These are phyloP conservation scores for Pisolithus tinctorius DNA, from an alignment of 768 basidiomycete species.

Conservation along the genomic window DNA sequence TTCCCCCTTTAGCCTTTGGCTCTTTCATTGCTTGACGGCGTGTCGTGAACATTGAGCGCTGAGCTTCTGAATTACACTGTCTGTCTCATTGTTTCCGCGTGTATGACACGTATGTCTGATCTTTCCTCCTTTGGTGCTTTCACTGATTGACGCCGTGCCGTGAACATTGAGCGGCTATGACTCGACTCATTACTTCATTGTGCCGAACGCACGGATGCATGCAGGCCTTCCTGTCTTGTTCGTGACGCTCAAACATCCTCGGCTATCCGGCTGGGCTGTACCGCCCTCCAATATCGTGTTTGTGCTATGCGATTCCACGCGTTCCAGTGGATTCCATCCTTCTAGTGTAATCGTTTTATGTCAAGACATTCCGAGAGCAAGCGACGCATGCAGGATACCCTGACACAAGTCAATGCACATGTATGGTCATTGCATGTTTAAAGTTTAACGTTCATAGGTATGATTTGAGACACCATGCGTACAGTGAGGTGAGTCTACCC, in stretches of 20 bases:
- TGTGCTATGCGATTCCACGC: slow-evolving; percentile 68
- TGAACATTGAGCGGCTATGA: too few species aligned
- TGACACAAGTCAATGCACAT: slow-evolving; percentile 92
- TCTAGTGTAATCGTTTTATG: slow-evolving; percentile 80
- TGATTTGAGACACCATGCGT: slow-evolving; percentile 90
- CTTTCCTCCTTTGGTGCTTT: neutral
- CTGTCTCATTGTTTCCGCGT: too few species aligned
- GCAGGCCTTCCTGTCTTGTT: slow-evolving; percentile 82
- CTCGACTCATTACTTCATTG: too few species aligned
- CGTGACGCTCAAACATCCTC: slow-evolving; percentile 78
- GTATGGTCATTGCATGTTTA: slow-evolving; percentile 94
- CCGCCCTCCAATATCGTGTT: slow-evolving; percentile 73
- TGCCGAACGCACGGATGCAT: neutral
- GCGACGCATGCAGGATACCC: slow-evolving; percentile 86
- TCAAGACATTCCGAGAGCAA: slow-evolving; percentile 77
- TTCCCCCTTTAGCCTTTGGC: neutral
- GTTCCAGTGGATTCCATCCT: slow-evolving; percentile 81
- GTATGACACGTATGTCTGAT: too few species aligned
- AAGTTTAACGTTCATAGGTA: slow-evolving; percentile 92
- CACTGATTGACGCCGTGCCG: too few species aligned
- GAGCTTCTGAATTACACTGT: too few species aligned
- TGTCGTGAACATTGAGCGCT: too few species aligned
- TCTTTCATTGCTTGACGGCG: too few species aligned
- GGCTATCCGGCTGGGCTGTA: slow-evolving; percentile 64
- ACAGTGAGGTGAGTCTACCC: slow-evolving; percentile 77